Conservation (phyloP, 2,329 filamentous ascomycete species). For the Colletotrichum orbiculare region DNA sequence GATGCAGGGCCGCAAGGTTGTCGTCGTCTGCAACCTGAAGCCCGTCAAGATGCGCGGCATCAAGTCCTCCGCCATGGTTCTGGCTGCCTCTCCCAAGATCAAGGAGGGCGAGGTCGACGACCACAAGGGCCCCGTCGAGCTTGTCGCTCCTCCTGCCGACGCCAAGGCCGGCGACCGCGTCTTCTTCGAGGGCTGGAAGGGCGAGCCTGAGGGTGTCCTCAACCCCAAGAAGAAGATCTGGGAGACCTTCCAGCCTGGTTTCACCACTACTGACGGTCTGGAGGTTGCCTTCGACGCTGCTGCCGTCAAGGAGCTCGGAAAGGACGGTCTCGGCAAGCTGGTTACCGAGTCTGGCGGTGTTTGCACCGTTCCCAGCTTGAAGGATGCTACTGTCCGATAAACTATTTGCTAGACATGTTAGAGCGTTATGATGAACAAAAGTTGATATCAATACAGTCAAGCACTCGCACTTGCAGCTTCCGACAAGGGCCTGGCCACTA, state of each 20-base stretch:
- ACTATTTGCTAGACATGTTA: not conserved
- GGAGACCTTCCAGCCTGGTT: slow-evolving; percentile 96
- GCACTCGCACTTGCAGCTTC: too few species aligned
- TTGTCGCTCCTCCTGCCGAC: slow-evolving; percentile 84
- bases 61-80: slow-evolving; percentile 86
- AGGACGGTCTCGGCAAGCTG: slow-evolving; percentile 74
- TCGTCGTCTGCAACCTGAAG: slow-evolving; percentile 98
- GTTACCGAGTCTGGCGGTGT: slow-evolving; percentile 81
- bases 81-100: slow-evolving; percentile 88
- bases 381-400: slow-evolving; percentile 85
- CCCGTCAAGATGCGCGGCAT: slow-evolving; percentile 98
- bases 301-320: slow-evolving; percentile 80
- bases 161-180: slow-evolving; percentile 87
- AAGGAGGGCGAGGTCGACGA: slow-evolving; percentile 86
- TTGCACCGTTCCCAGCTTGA: slow-evolving; percentile 85
- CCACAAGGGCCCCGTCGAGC: slow-evolving; percentile 91
- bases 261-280: slow-evolving; percentile 84
- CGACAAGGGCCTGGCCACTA: too few species aligned
- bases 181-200: slow-evolving; percentile 94
- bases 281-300: slow-evolving; percentile 89
- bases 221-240: slow-evolving; percentile 99
- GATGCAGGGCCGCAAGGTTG: slow-evolving; percentile 96
- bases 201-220: slow-evolving; percentile 89
- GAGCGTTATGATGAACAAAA: slow-evolving; percentile 23
- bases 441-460: not conserved